phyloP scores from a whole-genome alignment of 1,284 basidiomycete genomes.

The Fomitopsis palustris region DNA sequence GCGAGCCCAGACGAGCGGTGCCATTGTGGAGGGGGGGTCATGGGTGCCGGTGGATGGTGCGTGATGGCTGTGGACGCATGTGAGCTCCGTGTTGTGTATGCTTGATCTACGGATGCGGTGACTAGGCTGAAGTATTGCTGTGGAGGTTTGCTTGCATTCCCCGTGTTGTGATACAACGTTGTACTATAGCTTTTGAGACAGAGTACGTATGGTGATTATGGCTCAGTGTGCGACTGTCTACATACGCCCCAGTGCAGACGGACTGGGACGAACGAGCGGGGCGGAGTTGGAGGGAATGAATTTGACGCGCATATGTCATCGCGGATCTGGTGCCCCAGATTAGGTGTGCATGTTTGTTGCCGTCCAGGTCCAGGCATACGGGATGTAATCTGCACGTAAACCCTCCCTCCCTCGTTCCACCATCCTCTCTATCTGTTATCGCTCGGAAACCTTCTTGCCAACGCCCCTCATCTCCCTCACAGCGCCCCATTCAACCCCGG shows the following conservation, averaged over 20 bases:
- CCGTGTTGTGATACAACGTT: not conserved
- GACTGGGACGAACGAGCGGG: not conserved
- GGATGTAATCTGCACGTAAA: constrained; percentile 8
- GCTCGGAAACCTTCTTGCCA: not conserved
- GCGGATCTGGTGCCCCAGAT: not conserved
- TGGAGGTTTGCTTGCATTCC: not conserved
- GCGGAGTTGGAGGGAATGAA: not conserved
- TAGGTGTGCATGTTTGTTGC: constrained; percentile 4
- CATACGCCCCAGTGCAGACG: not conserved
- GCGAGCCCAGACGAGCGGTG: constrained; percentile 2
- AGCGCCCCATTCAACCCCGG: not conserved
- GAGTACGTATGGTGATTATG: not conserved
- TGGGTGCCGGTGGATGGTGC: constrained; percentile 15
- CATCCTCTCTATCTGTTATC: not conserved
- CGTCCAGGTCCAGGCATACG: not conserved
- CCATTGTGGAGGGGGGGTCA: constrained; percentile 5
- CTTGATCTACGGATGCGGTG: not conserved
- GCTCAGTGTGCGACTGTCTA: not conserved
- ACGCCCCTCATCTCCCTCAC: not conserved
- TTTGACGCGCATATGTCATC: not conserved
- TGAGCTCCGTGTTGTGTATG: not conserved
- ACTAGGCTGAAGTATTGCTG: not conserved
- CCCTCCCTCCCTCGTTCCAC: not conserved
- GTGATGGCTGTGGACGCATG: constrained; percentile 12
- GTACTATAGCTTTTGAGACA: not conserved